phyloP scores from a whole-genome alignment of 208 protist genomes.

The Balamuthia mandrillaris region DNA sequence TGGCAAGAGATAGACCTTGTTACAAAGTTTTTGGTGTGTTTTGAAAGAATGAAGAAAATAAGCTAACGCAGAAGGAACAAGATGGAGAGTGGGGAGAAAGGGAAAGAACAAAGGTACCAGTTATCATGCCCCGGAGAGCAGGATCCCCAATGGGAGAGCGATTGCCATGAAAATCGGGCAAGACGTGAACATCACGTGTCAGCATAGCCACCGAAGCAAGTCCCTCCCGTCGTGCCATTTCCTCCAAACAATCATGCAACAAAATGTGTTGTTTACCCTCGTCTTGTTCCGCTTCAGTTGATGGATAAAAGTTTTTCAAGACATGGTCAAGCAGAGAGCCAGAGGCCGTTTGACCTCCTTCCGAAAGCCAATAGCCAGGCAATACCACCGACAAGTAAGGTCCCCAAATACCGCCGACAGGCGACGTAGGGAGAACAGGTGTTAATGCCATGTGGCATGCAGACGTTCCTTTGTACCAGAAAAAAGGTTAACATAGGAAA shows the following conservation, averaged over 20 bases:
- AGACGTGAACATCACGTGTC: background rate
- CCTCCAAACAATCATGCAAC: no score
- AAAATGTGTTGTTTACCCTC: no score
- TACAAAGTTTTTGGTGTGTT: background rate
- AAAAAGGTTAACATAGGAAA: no score
- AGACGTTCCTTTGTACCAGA: no score
- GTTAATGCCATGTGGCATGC: no score
- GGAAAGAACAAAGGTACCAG: background rate
- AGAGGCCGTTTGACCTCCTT: background rate
- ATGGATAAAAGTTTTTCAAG: background rate
- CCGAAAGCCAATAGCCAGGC: background rate
- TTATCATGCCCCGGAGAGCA: background rate
- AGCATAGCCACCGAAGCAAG: background rate
- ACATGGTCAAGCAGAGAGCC: background rate
- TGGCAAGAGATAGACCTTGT: background rate
- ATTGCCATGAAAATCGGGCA: conserved; percentile 18
- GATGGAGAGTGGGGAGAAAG: background rate
- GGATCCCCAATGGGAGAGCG: background rate
- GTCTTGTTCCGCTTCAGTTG: background rate
- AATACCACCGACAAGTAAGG: conserved; percentile 2
- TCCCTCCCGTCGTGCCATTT: no score
- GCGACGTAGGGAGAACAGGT: no score
- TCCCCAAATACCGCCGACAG: background rate
- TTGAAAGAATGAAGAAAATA: background rate
- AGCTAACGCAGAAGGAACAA: background rate